Conservation (phyloP, 2,329 filamentous ascomycete species). For the Didymella segeticola region DNA sequence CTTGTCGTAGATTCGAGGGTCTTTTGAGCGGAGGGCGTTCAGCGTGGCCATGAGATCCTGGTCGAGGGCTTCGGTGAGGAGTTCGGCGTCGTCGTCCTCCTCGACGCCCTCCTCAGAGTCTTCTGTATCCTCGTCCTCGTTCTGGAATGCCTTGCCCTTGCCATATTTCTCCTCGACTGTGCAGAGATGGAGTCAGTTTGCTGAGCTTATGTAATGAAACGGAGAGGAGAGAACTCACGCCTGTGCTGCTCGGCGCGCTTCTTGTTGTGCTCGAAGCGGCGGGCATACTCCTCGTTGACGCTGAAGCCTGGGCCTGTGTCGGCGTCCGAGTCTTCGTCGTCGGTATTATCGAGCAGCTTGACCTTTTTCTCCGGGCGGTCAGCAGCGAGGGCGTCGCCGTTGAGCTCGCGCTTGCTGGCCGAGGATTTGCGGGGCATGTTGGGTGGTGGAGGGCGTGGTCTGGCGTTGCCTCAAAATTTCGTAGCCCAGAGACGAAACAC, state of each 20-base stretch:
- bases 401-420: constrained; percentile 37
- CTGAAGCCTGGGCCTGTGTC: constrained; percentile 60
- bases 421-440: constrained; percentile 35
- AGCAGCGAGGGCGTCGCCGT: constrained; percentile 19
- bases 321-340: constrained; percentile 37
- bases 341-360: constrained; percentile 48
- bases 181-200: constrained; percentile 26
- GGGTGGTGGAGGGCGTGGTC: constrained; percentile 4
- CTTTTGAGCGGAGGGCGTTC: constrained; percentile 85
- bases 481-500: constrained; percentile 11
- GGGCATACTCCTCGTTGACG: constrained; percentile 90
- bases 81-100: constrained; percentile 88
- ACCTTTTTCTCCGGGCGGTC: constrained; percentile 45
- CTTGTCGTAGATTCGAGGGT: constrained; percentile 88
- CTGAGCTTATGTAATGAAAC: too few species aligned
- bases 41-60: constrained; percentile 86
- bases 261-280: constrained; percentile 94
- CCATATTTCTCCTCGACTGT: constrained; percentile 89
- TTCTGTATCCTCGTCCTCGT: constrained; percentile 60
- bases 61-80: constrained; percentile 86
- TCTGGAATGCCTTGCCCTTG: constrained; percentile 51
- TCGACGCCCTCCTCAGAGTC: constrained; percentile 67
- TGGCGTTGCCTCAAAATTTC: constrained; percentile 33
- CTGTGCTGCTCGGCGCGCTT: constrained; percentile 86
- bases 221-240: constrained; percentile 55